Base-by-base conservation (phyloP, 1,139 yeast species). In the Blastobotrys capitulatus region DNA sequence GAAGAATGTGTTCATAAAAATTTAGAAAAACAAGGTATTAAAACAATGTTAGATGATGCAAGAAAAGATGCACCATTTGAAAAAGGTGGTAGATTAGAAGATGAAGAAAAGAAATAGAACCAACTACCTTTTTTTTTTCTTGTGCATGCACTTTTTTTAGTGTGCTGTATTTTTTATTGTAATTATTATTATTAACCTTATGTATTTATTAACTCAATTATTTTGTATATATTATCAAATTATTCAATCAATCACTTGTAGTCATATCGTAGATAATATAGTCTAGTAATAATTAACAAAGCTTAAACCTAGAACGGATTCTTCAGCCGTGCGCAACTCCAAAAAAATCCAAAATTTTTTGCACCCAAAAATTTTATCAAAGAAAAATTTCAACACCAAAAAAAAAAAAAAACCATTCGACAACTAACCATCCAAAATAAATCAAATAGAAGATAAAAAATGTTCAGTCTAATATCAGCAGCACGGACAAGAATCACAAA, bases 1-100 rank as follows among this genome's bases (percentile, higher is more conserved):
- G 86, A 86, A 59, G 82, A 82, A 16, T 92, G 98, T 70, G 83
- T 92, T 44, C 84, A 88, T 61, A 56, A 75, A 9, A 92, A 92
- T 32, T 72, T 87, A 57, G 80, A 82, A 34, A 78, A 76, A 52
- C 83, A 82, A 61, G 88, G 87, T 31, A 80, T 86, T 58, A 77
- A 83, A 66, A 86, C 89, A n/a, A 85, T 86, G 79, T 74, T 90
- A 51, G 96, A 88, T 55, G 92, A 88, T 59, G 96, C 96, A 1
- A 77, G 95, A 57, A 83, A 85, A 57, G 96, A 89, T 59, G 95
- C 94, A 34, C 97, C 97, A 0, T 88, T 89, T 57, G 86, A 80
- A 57, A 73, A 77, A 37, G 86, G 83, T 7, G 87, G 87, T 12
- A 59, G 60, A 19, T 60, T 68, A 3, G 60, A 60, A 38, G 62